Evolutionary conservation across 306 rosid genomes (phyloP).

Genomic region (Malus orientalis): DNA sequence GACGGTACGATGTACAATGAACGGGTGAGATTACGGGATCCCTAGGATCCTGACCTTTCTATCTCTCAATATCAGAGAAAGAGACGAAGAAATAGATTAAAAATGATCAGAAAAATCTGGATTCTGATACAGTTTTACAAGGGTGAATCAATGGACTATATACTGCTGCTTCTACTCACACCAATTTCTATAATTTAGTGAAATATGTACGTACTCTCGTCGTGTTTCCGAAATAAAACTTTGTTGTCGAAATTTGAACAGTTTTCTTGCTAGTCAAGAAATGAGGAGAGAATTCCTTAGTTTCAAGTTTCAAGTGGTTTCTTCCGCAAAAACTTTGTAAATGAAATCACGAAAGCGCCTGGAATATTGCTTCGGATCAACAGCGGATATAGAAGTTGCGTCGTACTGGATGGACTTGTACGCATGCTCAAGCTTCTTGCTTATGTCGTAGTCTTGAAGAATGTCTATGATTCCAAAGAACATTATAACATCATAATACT

Average conservation of each 20-base stretch:
- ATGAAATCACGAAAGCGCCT: constrained; percentile 89
- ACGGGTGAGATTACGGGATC: no score
- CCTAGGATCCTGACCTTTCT: not conserved
- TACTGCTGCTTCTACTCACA: not conserved
- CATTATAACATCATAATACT: constrained; percentile 62
- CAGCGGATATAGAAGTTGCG: constrained; percentile 85
- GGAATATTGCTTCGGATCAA: constrained; percentile 85
- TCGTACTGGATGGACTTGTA: constrained; percentile 92
- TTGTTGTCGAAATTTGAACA: no score
- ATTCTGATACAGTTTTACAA: not conserved
- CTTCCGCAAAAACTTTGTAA: constrained; percentile 53
- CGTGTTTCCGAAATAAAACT: not conserved
- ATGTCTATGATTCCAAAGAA: constrained; percentile 85
- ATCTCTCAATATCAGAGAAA: not conserved
- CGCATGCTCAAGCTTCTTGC: constrained; percentile 98
- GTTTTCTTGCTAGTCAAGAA: not conserved
- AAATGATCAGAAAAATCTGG: not conserved
- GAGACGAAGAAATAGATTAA: not conserved
- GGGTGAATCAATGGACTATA: not conserved
- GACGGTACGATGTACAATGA: fast-evolving
- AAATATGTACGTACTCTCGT: not conserved
- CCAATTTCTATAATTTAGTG: not conserved
- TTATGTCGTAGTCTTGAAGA: constrained; percentile 94
- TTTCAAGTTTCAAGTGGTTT: not conserved
- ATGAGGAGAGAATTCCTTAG: not conserved